Conservation (phyloP, 2,329 filamentous ascomycete genomes). For the Metarhizium guizhouense region DNA sequence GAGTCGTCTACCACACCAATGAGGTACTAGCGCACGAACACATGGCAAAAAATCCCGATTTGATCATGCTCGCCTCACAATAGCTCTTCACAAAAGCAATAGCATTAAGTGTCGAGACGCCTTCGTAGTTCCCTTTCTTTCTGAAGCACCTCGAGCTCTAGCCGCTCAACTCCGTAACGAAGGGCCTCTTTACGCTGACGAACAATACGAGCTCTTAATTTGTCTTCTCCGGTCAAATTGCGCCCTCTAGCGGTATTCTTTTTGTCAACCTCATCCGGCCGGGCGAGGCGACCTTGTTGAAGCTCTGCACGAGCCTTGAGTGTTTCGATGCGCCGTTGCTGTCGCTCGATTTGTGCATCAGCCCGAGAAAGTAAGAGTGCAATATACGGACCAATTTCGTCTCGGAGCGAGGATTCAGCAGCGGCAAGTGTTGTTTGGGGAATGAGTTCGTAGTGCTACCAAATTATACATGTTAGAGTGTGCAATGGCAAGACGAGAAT, state of each 20-base stretch:
- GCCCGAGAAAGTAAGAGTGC: constrained; percentile 69
- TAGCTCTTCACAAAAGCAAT: neutral
- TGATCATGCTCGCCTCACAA: neutral
- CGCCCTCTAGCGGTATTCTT: constrained; percentile 11
- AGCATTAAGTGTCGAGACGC: constrained; percentile 30
- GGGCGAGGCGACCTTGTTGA: constrained; percentile 59
- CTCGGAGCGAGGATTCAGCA: constrained; percentile 75
- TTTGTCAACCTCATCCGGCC: constrained; percentile 14
- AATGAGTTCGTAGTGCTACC: constrained; percentile 84
- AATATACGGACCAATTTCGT: constrained; percentile 85
- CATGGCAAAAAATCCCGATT: neutral
- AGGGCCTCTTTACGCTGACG: constrained; percentile 76
- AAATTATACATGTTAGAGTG: neutral
- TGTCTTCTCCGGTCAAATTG: constrained; percentile 43
- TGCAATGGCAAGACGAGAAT: neutral
- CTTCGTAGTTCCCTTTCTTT: constrained; percentile 52
- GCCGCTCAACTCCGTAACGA: constrained; percentile 75
- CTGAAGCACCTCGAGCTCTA: constrained; percentile 81
- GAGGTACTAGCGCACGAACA: neutral
- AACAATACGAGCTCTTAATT: constrained; percentile 49
- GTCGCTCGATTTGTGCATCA: constrained; percentile 73
- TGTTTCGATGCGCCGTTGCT: constrained; percentile 73
- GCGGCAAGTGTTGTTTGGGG: constrained; percentile 73
- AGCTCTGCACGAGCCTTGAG: constrained; percentile 76
- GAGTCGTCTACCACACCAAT: neutral